Percentiles rank a stretch among this genome's conserved stretches.
phyloP scores from a whole-genome alignment of 352 stramenopile species.

The Globisporangium orthogonon region DNA sequence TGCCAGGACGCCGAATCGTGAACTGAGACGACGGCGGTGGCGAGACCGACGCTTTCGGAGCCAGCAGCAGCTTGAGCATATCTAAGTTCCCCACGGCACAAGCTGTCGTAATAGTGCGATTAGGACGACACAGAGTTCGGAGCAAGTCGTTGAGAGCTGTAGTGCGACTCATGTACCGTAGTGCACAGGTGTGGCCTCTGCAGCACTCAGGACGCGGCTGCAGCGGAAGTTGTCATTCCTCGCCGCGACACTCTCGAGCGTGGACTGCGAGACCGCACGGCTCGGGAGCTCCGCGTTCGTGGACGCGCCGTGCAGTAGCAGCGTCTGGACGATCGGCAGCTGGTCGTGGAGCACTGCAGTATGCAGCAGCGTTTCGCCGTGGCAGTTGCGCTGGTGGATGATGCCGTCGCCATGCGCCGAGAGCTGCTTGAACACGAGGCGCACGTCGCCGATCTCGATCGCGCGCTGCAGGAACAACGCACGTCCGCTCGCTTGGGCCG shows the following conservation, averaged over 20 bases:
- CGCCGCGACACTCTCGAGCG: constrained; percentile 42
- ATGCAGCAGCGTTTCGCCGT: constrained; percentile 63
- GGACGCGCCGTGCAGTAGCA: constrained; percentile 44
- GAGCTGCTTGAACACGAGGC: constrained; percentile 20
- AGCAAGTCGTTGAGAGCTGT: too few relatives aligned
- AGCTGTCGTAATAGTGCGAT: constrained; percentile 10
- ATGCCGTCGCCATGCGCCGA: not conserved
- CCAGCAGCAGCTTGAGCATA: constrained; percentile 53
- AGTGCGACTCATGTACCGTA: constrained; percentile 24
- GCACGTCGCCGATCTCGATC: constrained; percentile 41
- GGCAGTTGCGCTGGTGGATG: constrained; percentile 21
- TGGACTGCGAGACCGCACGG: constrained; percentile 19
- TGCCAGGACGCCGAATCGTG: constrained; percentile 25
- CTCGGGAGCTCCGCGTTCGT: constrained; percentile 26
- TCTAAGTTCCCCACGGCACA: constrained; percentile 48
- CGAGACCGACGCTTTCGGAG: not conserved
- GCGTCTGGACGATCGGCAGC: constrained; percentile 34
- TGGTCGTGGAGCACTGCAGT: constrained; percentile 56
- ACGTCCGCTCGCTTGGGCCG: constrained; percentile 26
- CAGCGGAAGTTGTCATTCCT: constrained; percentile 50
- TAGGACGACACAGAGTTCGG: not conserved
- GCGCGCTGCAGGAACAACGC: constrained; percentile 43
- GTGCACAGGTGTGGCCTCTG: constrained; percentile 57
- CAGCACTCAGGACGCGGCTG: constrained; percentile 39
- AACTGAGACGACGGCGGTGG: constrained; percentile 2